Base-by-base conservation (phyloP, 2,329 filamentous ascomycete genomes). In the Penicillium verrucosum region DNA sequence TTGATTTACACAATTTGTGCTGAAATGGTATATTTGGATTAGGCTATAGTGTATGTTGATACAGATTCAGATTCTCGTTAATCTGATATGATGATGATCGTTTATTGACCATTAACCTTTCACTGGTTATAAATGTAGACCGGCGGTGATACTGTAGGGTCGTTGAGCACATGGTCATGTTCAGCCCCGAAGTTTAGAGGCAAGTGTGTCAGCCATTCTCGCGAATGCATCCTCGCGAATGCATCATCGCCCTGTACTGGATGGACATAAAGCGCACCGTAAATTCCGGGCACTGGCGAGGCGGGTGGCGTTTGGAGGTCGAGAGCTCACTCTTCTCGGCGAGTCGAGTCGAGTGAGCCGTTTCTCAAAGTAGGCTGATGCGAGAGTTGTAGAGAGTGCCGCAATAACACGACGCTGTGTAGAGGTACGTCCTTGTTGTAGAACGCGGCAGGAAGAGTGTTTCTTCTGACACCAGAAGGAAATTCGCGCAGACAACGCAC, bases 11-110 rank as follows among this genome's bases (percentile, higher is more conserved):
- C 12, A 23, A 27, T 36, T 11, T 52, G 37, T 40, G 42, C 48
- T 56, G 34, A 16, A 53, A 16, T 54, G 43, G 43, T 52, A 46
- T 56, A 27, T 44, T 42, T 46, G 49, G 30, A 21, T 51, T 37
- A 32, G 53, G 53, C 27, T 52, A 52, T 52, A 29, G 27, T 56
- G 46, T 23, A 56, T 46, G 23, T 45, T 36, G 34, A 43, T 52
- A 46, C 36, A 43, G 12, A 29, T 52, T 56, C 9, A 9, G 21
- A 29, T 29, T 44, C 16, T 27, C 32, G n/a, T 48, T 38, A 16
- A 27, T 49, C 29, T 45, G 16, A 48, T 23, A 47, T n/a, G 14
- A 38, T 12, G 14, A 8, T 25, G 6, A 54, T 41, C 18, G 44
- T 12, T 34, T 30, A n/a, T 36, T n/a, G 16, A 9, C 29, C 14